These are phyloP conservation scores for Ceratobasidium sp. DNA, from an alignment of 1,284 basidiomycete species.

Conservation along the genomic window DNA sequence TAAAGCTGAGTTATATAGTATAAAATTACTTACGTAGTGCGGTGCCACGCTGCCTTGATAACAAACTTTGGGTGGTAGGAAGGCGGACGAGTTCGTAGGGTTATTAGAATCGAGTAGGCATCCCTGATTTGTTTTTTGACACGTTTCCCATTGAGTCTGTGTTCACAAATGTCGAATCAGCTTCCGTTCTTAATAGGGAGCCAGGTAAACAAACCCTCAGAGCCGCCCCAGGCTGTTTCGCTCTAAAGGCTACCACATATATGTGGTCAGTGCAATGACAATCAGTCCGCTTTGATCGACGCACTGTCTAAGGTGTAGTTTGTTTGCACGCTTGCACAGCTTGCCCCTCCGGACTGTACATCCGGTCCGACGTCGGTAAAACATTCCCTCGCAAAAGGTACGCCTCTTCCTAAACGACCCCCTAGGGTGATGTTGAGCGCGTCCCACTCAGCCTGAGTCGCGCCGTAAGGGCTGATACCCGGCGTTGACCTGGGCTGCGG, in stretches of 20 bases:
- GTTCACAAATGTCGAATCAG: no score
- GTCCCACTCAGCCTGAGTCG: slow-evolving; percentile 13
- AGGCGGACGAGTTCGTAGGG: slow-evolving; percentile 10
- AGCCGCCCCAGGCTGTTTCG: not conserved
- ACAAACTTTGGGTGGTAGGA: slow-evolving; percentile 54
- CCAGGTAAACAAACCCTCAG: not conserved
- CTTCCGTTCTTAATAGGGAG: not conserved
- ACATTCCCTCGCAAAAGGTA: slow-evolving; percentile 16
- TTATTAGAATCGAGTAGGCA: slow-evolving; percentile 18
- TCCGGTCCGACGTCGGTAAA: slow-evolving; percentile 12
- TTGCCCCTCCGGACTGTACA: not conserved
- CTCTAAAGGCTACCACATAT: not conserved
- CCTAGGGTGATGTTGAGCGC: slow-evolving; percentile 21
- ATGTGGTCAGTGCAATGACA: no score
- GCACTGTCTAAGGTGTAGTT: not conserved
- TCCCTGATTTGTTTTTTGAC: slow-evolving; percentile 28
- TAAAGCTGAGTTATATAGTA: not conserved
- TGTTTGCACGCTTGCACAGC: slow-evolving; percentile 5
- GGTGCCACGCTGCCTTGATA: slow-evolving; percentile 60
- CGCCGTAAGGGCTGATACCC: not conserved
- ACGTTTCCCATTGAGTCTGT: slow-evolving; percentile 35
- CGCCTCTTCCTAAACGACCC: slow-evolving; percentile 20
- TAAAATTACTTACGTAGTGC: slow-evolving; percentile 56
- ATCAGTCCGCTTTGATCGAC: not conserved
- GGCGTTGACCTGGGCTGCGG: no score